Base-by-base conservation (phyloP, 257 asterid genomes). In the Marsdenia floribunda region DNA sequence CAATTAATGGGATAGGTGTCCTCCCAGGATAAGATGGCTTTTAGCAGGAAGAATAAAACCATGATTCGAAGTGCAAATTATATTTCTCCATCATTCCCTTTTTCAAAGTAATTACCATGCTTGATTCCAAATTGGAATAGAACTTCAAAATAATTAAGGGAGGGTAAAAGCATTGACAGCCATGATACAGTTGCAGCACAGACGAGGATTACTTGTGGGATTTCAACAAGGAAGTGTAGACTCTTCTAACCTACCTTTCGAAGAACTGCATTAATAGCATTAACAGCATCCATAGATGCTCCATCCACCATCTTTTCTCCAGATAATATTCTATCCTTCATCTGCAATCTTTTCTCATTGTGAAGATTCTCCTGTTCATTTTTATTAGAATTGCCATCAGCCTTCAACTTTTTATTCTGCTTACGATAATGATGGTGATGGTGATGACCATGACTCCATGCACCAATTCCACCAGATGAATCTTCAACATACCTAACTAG, bases 401-500 rank as follows among this genome's bases (percentile, higher is more conserved):
- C 86, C 75, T 86, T 86, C 83, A 83, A 70, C 54, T 89, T 87
- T 77, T 79, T 78, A 76, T 73, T 73, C 79, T 81, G 85, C 79
- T 80, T 88, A 79, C 83, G 92, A 73, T 85, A 89, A 79, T 91
- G 97, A 80, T 89, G 98, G 18, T 52, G 58, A 52, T 15, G 21
- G 82, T 88, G 97, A 35, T 91, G 96, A 71, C 89, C 89, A 86
- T 52, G 87, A 77, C 83, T 73, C 90, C 80, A 81, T 63, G 79
- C 75, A 85, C 78, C 77, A 74, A 64, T 83, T 72, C 91, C 96
- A 66, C 91, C 90, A 78, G 97, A 90, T 71, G 78, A 85, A 15
- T 84, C 96, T 73, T 94, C 98, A 54, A 94, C 96, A 52, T 87
- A 94, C 85, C 99, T 94, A 86, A 94, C 99, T 53, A 89, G 71